Evolutionary conservation across 1,139 yeast genomes (phyloP).

Genomic region (Pneumocystis sp.): DNA sequence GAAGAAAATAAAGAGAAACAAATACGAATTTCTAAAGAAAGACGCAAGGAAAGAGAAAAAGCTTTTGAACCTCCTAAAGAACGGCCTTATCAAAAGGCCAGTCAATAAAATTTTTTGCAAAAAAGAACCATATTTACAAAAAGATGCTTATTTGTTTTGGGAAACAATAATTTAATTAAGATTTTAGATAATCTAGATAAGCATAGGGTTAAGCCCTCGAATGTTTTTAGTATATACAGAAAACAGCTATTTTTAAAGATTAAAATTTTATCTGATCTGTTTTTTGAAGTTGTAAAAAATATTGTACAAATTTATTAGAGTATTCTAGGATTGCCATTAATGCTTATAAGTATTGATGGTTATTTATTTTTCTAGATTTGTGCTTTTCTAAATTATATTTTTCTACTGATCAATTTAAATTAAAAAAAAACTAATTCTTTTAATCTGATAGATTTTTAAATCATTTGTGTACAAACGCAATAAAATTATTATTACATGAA

Average conservation of each 20-base stretch:
- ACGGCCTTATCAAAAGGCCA: slow-evolving; percentile 5
- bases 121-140: not conserved
- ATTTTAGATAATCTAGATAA: too few species aligned
- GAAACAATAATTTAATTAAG: too few species aligned
- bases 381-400: not conserved
- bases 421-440: not conserved
- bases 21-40: slow-evolving; percentile 49
- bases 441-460: not conserved
- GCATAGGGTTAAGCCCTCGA: too few species aligned
- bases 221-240: not conserved
- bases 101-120: not conserved
- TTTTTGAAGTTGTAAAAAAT: too few species aligned
- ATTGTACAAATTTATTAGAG: too few species aligned
- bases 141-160: not conserved
- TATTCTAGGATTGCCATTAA: too few species aligned
- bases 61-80: slow-evolving; percentile 81
- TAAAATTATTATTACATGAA: not conserved
- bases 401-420: not conserved
- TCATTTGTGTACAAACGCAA: not conserved
- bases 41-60: slow-evolving; percentile 56
- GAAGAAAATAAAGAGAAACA: slow-evolving; percentile 42
- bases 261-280: too few species aligned
- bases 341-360: slow-evolving; percentile 1
- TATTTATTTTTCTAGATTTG: slow-evolving; percentile 6
- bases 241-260: too few species aligned